Evolutionary conservation across 768 basidiomycete species (phyloP), one percentile per base, ranked within the genome.

Genomic region (Lentinula lateritia): DNA sequence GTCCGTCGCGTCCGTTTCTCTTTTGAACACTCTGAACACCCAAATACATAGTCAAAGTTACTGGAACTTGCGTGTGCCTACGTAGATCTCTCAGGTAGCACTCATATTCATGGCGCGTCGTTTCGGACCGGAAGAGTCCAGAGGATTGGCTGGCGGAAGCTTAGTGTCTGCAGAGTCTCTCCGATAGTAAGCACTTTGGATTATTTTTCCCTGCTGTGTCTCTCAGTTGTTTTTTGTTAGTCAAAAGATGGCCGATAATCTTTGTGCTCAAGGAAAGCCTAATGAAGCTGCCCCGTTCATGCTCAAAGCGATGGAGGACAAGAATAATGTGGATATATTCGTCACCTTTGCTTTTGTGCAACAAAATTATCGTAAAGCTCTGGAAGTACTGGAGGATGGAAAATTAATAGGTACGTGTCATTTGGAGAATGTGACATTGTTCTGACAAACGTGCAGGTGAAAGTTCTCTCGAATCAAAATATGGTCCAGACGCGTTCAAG

Each of bases 261-360:
- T 39, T 9, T 53, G 35, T 34, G 52, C 52, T 16, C 50, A 64
- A 58, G 59, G 70, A 16, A 73, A 70, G 52, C 73, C 73, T 6
- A 53, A 70, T 18, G 64, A 78, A 53, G 76, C 77, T 0, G 50
- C 74, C 4, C 78, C 79, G 0, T 79, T 76, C 61, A 69, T 81
- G 5, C 46, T 67, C 20, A 73, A 73, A 60, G 78, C 79, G 0
- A 66, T 81, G 63, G 66, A 78, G 52, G 78, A 79, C 63, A 64
- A 63, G 0, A 70, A 76, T 60, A 79, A 79, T 61, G 64, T 79
- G 9, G 78, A 79, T 61, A 78, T 74, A 63, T 67, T 78, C 12
- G 64, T 67, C 42, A 71, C 72, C 18, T 68, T 67, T n/a, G 61
- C 69, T 3, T 60, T 66, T 10, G 67, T 67, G 16, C 28, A 28